Conservation (phyloP, 2,329 filamentous ascomycete genomes). For the Chrysoporthe deuterocubensis region DNA sequence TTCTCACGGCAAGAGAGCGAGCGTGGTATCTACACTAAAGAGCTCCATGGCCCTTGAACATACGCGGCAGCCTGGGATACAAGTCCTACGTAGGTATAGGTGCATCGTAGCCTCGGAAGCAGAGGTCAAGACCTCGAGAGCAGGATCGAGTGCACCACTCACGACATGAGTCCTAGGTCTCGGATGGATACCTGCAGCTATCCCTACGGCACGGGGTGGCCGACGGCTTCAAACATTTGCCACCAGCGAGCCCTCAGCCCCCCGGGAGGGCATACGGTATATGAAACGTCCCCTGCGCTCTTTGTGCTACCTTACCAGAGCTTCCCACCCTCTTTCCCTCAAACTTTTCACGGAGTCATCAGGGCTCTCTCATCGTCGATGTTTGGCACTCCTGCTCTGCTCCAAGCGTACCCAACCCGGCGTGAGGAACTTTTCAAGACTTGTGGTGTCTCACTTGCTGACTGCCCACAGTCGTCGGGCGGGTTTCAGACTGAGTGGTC, state of each 20-base stretch:
- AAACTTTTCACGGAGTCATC: not conserved
- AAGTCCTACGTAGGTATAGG: not conserved
- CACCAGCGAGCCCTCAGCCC: not conserved
- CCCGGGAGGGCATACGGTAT: not conserved
- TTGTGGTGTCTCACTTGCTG: too few relatives aligned
- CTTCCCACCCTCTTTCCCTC: not conserved
- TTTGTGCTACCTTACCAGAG: not conserved
- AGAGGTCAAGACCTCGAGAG: not conserved
- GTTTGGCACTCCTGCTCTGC: not conserved
- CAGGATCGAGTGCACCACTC: not conserved
- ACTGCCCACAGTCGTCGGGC: not conserved
- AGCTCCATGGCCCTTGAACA: too few relatives aligned
- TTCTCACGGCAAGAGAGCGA: too few relatives aligned
- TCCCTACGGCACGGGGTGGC: not conserved
- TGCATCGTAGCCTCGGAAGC: not conserved
- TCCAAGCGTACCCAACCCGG: not conserved
- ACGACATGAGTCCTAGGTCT: not conserved
- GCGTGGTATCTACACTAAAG: too few relatives aligned
- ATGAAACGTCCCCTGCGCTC: not conserved
- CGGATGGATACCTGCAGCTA: not conserved
- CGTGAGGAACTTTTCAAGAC: too few relatives aligned
- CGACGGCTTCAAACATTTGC: not conserved
- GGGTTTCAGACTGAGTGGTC: constrained; percentile 3
- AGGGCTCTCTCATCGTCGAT: not conserved
- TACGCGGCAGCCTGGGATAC: not conserved